A percentile compares a stretch with the other conserved stretches of the same genome.
Evolutionary conservation across 1,284 basidiomycete species (phyloP).

Genomic region (Malassezia arunalokei): DNA sequence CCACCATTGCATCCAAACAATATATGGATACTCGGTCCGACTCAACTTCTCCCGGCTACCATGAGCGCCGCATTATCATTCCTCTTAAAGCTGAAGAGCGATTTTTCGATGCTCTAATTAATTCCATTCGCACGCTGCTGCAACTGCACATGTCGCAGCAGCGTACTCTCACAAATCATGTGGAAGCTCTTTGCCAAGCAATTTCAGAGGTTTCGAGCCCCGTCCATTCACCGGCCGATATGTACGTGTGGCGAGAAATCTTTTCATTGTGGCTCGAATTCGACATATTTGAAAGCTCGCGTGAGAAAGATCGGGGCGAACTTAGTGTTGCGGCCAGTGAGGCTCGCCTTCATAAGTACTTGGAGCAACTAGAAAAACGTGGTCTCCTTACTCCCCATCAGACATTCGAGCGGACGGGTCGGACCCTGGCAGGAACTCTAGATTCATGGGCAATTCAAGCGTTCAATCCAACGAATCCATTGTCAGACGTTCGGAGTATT

Average conservation of each 20-base stretch:
- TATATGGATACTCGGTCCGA: not conserved
- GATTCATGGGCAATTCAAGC: conserved; percentile 29
- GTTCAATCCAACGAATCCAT: conserved; percentile 20
- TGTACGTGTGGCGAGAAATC: conserved; percentile 85
- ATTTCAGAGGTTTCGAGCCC: conserved; percentile 46
- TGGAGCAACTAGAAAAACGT: conserved; percentile 55
- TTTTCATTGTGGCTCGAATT: conserved; percentile 76
- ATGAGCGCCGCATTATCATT: conserved; percentile 53
- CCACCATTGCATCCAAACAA: not conserved
- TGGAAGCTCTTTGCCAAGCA: conserved; percentile 56
- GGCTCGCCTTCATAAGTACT: conserved; percentile 59
- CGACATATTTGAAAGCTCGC: conserved; percentile 70
- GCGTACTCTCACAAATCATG: conserved; percentile 56
- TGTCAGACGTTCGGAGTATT: conserved; percentile 25
- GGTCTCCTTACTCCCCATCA: conserved; percentile 20
- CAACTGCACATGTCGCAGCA: conserved; percentile 57
- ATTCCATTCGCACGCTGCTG: conserved; percentile 61
- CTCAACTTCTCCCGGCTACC: conserved; percentile 49
- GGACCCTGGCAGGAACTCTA: conserved; percentile 5
- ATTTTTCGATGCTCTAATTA: conserved; percentile 68
- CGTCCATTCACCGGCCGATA: conserved; percentile 53
- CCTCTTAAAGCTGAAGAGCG: conserved; percentile 66
- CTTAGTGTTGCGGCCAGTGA: conserved; percentile 62
- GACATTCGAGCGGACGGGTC: not conserved
- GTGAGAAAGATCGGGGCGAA: conserved; percentile 66